These are phyloP conservation scores for Ganoderma leucocontextum DNA, from an alignment of 1,284 basidiomycete genomes.

Conservation along the genomic window DNA sequence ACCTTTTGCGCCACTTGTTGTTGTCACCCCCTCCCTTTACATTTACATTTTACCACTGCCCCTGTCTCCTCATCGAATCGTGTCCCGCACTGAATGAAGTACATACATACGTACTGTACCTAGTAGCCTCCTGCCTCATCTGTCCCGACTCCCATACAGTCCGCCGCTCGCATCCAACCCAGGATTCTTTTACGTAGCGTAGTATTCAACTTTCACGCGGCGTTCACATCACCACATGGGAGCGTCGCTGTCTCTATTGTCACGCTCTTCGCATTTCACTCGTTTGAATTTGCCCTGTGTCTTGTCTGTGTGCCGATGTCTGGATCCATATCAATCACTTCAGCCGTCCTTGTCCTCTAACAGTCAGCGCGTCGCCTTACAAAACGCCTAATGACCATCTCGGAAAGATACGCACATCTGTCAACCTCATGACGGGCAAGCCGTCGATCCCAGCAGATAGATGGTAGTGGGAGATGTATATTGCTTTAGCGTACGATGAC, in stretches of 20 bases:
- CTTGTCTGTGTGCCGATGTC: background rate
- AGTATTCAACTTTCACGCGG: slow-evolving; percentile 35
- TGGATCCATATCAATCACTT: background rate
- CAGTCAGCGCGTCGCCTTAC: background rate
- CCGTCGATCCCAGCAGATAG: background rate
- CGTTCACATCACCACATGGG: slow-evolving; percentile 1
- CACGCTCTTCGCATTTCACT: slow-evolving; percentile 24
- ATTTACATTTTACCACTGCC: slow-evolving; percentile 24
- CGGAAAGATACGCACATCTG: background rate
- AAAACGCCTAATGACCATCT: background rate
- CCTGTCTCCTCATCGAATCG: slow-evolving; percentile 6
- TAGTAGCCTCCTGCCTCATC: slow-evolving; percentile 11
- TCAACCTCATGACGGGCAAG: background rate
- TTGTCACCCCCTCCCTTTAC: slow-evolving; percentile 21
- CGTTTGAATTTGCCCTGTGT: slow-evolving; percentile 24
- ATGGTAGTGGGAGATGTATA: background rate
- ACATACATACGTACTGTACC: slow-evolving; percentile 10
- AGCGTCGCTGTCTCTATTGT: slow-evolving; percentile 16
- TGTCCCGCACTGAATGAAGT: slow-evolving; percentile 5
- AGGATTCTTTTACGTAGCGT: slow-evolving; percentile 39
- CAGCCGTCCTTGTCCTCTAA: background rate
- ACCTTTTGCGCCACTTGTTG: slow-evolving; percentile 17
- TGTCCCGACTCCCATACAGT: background rate
- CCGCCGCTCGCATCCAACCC: slow-evolving; percentile 23
- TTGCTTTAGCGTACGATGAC: background rate